phyloP scores from a whole-genome alignment of 306 rosid species.

The Ochetophila trinervis region DNA sequence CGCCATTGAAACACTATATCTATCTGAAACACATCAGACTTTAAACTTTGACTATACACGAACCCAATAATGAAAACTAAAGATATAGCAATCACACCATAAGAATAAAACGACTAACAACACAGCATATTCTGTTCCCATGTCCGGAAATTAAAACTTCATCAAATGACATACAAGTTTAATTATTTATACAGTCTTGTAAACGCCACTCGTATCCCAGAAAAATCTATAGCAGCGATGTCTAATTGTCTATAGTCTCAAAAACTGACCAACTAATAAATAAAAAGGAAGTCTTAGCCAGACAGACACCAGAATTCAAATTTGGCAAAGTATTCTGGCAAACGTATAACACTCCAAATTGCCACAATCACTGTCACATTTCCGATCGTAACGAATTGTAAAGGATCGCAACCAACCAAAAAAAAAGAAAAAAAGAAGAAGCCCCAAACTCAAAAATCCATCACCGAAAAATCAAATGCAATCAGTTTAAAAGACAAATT shows the following conservation, averaged over 20 bases:
- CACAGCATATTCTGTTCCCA: neutral
- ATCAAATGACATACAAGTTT: slow-evolving; percentile 1
- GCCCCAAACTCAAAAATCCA: slow-evolving; percentile 1
- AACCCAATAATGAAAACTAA: slow-evolving; percentile 2
- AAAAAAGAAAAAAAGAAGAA: too few relatives aligned
- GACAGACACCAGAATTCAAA: slow-evolving; percentile 1
- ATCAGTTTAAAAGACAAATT: neutral
- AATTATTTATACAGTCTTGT: neutral
- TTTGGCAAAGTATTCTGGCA: neutral
- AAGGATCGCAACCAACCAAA: neutral
- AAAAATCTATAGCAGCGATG: neutral
- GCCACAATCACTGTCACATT: slow-evolving; percentile 13
- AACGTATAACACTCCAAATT: neutral
- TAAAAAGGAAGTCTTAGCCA: neutral
- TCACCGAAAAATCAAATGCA: neutral
- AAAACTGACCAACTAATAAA: neutral
- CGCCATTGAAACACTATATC: slow-evolving; percentile 45
- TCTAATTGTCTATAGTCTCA: slow-evolving; percentile 3
- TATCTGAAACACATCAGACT: slow-evolving; percentile 31
- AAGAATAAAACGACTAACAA: slow-evolving; percentile 9
- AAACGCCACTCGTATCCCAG: neutral
- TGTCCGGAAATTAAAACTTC: neutral
- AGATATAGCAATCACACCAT: neutral
- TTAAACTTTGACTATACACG: slow-evolving; percentile 4
- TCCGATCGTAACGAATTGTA: slow-evolving; percentile 10